Evolutionary conservation across 1,284 basidiomycete genomes (phyloP).

Genomic region (Trichosporon sp.): DNA sequence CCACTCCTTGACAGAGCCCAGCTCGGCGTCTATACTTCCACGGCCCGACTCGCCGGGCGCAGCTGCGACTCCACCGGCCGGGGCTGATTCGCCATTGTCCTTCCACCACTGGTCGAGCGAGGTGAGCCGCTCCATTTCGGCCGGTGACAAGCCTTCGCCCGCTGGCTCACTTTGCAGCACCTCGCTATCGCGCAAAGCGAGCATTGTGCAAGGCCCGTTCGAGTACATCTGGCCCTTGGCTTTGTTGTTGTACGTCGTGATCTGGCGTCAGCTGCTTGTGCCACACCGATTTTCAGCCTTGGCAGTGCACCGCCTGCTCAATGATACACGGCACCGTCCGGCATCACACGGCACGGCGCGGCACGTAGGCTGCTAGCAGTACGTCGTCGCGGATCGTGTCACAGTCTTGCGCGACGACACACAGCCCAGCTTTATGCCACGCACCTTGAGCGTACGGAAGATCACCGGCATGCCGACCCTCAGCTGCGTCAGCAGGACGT

Average conservation of each 20-base stretch:
- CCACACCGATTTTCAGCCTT: neutral
- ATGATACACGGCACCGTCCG: neutral
- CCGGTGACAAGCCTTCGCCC: neutral
- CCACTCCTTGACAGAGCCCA: neutral
- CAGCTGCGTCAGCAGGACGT: slow-evolving; percentile 11
- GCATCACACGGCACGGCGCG: neutral
- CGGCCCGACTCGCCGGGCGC: neutral
- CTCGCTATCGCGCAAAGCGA: neutral
- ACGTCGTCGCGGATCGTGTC: too few relatives aligned
- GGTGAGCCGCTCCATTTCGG: slow-evolving; percentile 17
- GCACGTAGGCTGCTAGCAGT: neutral
- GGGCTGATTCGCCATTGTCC: neutral
- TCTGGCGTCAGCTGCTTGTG: neutral
- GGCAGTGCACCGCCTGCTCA: neutral
- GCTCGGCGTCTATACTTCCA: neutral
- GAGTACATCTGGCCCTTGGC: slow-evolving; percentile 28
- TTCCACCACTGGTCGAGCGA: slow-evolving; percentile 21
- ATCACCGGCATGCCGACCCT: slow-evolving; percentile 20
- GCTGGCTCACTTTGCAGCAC: neutral
- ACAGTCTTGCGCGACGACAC: too few relatives aligned
- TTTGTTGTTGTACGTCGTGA: slow-evolving; percentile 21
- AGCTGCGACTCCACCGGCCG: neutral
- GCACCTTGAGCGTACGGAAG: slow-evolving; percentile 23
- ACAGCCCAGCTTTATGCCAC: neutral
- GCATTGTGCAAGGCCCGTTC: slow-evolving; percentile 5